These are phyloP conservation scores for Coniferiporia sulphurascens DNA, from an alignment of 1,284 basidiomycete species.

Conservation along the genomic window DNA sequence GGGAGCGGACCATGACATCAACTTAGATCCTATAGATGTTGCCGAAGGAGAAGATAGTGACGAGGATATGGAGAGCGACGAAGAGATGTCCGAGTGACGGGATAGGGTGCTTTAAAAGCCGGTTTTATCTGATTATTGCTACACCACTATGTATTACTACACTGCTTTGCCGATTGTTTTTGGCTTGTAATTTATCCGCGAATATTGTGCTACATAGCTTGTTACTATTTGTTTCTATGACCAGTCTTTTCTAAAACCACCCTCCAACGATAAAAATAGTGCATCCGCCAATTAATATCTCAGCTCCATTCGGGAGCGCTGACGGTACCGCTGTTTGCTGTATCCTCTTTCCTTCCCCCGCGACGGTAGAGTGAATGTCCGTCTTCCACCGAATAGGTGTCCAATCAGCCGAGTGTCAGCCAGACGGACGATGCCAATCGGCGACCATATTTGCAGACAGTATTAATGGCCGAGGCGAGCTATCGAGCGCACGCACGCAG, in stretches of 20 bases:
- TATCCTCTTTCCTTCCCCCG: neutral
- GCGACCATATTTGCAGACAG: neutral
- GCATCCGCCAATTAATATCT: no score
- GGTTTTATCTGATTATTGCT: neutral
- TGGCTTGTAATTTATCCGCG: neutral
- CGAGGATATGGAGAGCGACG: constrained; percentile 53
- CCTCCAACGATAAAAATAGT: no score
- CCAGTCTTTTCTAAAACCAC: no score
- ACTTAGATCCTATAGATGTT: constrained; percentile 73
- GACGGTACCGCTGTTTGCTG: neutral
- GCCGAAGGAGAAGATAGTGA: constrained; percentile 83
- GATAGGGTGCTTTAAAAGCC: neutral
- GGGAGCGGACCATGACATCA: constrained; percentile 88
- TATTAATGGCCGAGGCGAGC: neutral
- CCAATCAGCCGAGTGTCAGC: neutral
- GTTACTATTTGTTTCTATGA: neutral
- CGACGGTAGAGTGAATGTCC: neutral
- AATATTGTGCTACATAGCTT: neutral
- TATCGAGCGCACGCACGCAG: neutral
- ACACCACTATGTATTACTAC: constrained; percentile 4
- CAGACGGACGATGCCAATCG: neutral
- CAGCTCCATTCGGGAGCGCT: neutral
- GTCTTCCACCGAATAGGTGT: constrained; percentile 3
- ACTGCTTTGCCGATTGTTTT: neutral
- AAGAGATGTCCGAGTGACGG: constrained; percentile 34